Base-by-base conservation (phyloP, 208 protist genomes). In the Jaenimonas drosophilae region DNA sequence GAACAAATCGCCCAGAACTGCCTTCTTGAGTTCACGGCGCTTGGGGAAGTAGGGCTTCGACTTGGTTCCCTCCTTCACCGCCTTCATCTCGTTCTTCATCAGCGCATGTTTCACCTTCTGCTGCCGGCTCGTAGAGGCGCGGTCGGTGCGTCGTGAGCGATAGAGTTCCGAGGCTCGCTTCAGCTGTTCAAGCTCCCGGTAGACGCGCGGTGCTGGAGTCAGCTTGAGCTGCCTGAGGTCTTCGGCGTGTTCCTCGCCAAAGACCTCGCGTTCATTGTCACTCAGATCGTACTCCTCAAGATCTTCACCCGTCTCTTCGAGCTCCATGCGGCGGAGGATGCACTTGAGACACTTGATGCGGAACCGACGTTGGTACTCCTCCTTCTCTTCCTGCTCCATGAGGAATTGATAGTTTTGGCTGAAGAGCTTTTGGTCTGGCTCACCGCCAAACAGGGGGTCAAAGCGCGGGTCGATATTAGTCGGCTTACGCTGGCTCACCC, bases 361-460 rank as follows among this genome's bases (percentile, higher is more conserved):
- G 20, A 74, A 60, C 33, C 70, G 65, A 21, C 85, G 79, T 23
- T 29, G 39, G 45, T 51, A 57, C 63, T 93, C 64, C 49, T 93
- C 85, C 52, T 69, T 55, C 33, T 71, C 77, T 45, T 84, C 48
- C 66, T 67, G 57, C 40, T 89, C 85, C 0, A 59, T 67, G 40
- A 93, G 52, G 34, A 93, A 93, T 24, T 74, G 73, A 62, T 93
- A 93, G 51, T 89, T 72, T 17, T 70, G 44, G 53, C 79, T 70
- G 40, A 87, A 84, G 29, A 56, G 46, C 48, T 71, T 79, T 3
- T 16, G 16, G 24, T 85, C 76, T 2, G 59, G 60, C 11, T 29
- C 17, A 19, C 52, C 37, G 30, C 74, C 75, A 38, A 72, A 76
- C 44, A 88, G 60, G 14, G 69, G 64, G 49, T 84, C 80, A 49